Conservation (phyloP, 495 filamentous ascomycete species). For the Penicillium subrubescens region DNA sequence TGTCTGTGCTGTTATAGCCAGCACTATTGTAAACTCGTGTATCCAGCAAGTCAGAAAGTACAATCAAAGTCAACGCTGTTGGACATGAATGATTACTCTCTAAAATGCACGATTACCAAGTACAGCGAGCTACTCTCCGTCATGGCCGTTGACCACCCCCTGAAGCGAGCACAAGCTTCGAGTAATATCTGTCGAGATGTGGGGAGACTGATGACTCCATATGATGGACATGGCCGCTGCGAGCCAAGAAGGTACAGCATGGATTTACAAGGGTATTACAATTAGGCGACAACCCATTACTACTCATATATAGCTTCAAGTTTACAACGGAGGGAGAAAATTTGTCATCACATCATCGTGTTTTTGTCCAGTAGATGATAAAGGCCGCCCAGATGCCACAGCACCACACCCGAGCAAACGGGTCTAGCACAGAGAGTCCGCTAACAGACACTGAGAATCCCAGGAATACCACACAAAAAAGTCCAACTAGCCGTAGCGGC, state of each 20-base stretch:
- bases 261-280: not conserved
- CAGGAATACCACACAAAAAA: slow-evolving; percentile 3
- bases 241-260: not conserved
- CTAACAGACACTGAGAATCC: slow-evolving; percentile 12
- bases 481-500: slow-evolving; percentile 7
- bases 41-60: no score
- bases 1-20: no score
- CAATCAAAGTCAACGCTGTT: no score
- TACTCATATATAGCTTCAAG: not conserved
- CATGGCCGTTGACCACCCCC: no score
- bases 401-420: slow-evolving; percentile 32
- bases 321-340: not conserved
- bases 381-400: slow-evolving; percentile 19
- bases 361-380: slow-evolving; percentile 27
- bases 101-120: no score
- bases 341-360: slow-evolving; percentile 22
- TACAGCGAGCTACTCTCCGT: no score
- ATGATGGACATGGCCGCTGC: no score
- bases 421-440: slow-evolving; percentile 14
- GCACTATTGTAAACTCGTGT: no score
- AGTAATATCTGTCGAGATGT: no score
- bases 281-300: not conserved
- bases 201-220: no score
- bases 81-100: no score
- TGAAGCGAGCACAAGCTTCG: no score